Conservation (phyloP, 768 basidiomycete species). For the Podaxis sp. region DNA sequence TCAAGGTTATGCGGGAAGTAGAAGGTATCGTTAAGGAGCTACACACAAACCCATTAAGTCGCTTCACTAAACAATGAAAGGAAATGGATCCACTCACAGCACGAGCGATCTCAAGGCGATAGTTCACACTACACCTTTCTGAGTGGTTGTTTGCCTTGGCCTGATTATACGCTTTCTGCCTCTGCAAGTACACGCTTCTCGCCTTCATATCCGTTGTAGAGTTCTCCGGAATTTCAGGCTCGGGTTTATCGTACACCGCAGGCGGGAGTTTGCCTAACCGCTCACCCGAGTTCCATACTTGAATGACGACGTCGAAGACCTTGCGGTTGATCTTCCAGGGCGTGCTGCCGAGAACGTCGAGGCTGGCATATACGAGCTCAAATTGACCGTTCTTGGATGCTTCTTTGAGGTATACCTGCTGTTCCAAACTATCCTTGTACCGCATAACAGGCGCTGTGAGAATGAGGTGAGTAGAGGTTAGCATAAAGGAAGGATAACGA, state of each 20-base stretch:
- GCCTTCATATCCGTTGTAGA: slow-evolving; percentile 48
- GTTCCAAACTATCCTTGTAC: slow-evolving; percentile 87
- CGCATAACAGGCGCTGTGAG: slow-evolving; percentile 75
- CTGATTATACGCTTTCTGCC: slow-evolving; percentile 54
- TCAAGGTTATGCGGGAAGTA: slow-evolving; percentile 97
- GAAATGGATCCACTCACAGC: slow-evolving; percentile 52
- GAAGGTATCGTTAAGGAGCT: slow-evolving; percentile 87
- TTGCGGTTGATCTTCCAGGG: slow-evolving; percentile 87
- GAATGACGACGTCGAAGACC: slow-evolving; percentile 70
- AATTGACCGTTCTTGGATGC: slow-evolving; percentile 74
- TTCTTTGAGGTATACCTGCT: slow-evolving; percentile 70
- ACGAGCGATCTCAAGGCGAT: slow-evolving; percentile 94
- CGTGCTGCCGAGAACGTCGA: slow-evolving; percentile 87
- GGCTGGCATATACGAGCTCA: slow-evolving; percentile 81
- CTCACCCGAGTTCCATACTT: slow-evolving; percentile 87
- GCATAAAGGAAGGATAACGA: neutral
- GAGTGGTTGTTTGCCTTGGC: slow-evolving; percentile 81
- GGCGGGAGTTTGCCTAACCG: slow-evolving; percentile 85
- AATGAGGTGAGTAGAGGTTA: slow-evolving; percentile 8
- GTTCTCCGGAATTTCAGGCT: slow-evolving; percentile 55
- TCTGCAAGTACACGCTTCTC: slow-evolving; percentile 51
- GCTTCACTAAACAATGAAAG: neutral
- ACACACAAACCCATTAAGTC: neutral
- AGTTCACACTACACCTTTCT: slow-evolving; percentile 90
- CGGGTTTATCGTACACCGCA: slow-evolving; percentile 57